Evolutionary conservation across 805 yeast species (phyloP).

Genomic region (Wickerhamiella qilinensis): DNA sequence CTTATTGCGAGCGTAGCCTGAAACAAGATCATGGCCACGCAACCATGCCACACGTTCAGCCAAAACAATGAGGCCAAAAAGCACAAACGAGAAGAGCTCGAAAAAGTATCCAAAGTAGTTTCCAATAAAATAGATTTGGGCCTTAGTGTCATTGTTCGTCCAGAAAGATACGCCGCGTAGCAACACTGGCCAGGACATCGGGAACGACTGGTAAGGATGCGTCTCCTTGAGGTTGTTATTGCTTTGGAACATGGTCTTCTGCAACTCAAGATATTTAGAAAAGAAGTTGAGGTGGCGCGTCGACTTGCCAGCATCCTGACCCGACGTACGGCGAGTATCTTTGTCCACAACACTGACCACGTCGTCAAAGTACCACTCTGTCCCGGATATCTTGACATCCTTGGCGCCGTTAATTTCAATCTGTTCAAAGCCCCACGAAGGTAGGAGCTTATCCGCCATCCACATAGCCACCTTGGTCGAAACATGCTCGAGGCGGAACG

Average conservation of each 20-base stretch:
- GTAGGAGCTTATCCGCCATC: conserved; percentile 65
- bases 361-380: conserved; percentile 60
- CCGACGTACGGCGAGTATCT: conserved; percentile 31
- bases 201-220: conserved; percentile 92
- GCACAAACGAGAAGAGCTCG: conserved; percentile 22
- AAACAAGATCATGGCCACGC: conserved; percentile 45
- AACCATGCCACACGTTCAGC: conserved; percentile 68
- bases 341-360: conserved; percentile 56
- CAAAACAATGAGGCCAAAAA: conserved; percentile 44
- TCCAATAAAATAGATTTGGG: conserved; percentile 82
- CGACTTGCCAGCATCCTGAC: conserved; percentile 2
- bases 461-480: conserved; percentile 70
- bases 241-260: conserved; percentile 75
- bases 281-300: conserved; percentile 39
- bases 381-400: conserved; percentile 47
- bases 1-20: conserved; percentile 36
- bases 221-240: conserved; percentile 74
- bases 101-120: conserved; percentile 50
- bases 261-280: conserved; percentile 80
- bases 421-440: conserved; percentile 90
- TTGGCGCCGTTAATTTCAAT: conserved; percentile 94
- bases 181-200: conserved; percentile 81
- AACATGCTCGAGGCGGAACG: conserved; percentile 57
- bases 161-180: conserved; percentile 90
- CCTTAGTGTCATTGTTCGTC: conserved; percentile 43